Conservation (phyloP, 31 red algal species). For the Odonthalia washingtoniensis region DNA sequence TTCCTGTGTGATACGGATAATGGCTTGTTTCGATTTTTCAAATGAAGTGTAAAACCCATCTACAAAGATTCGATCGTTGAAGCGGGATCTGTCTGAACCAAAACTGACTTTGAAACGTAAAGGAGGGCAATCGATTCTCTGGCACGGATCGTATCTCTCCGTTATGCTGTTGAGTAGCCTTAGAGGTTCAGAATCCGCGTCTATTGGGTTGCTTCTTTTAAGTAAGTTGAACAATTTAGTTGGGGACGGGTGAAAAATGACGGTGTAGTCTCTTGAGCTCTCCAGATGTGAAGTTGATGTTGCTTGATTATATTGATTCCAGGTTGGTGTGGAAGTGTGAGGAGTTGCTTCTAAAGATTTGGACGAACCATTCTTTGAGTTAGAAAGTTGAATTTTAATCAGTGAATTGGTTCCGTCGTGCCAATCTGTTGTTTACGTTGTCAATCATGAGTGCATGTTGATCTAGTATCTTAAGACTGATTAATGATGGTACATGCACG, state of each 20-base stretch:
- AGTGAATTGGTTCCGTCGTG: no score
- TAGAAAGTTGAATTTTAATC: no score
- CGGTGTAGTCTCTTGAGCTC: constrained; percentile 18
- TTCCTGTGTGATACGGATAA: constrained; percentile 39
- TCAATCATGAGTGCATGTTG: no score
- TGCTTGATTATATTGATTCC: not conserved
- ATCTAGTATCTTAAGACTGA: no score
- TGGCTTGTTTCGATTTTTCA: no score
- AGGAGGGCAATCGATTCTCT: constrained; percentile 15
- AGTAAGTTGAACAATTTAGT: constrained; percentile 42
- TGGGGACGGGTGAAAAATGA: constrained; percentile 30
- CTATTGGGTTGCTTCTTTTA: not conserved
- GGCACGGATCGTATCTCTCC: constrained; percentile 24
- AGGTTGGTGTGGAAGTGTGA: no score
- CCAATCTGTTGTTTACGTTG: no score
- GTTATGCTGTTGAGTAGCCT: not conserved
- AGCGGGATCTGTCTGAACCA: no score
- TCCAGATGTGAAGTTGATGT: constrained; percentile 2
- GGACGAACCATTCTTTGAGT: no score
- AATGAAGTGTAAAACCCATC: constrained; percentile 19
- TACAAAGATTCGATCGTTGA: constrained; percentile 33
- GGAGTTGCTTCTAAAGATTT: no score
- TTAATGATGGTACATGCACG: no score
- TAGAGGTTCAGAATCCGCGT: constrained; percentile 4
- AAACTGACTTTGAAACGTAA: not conserved